These are phyloP conservation scores for Psilocybe subaeruginosa DNA, from an alignment of 768 basidiomycete genomes.

Conservation along the genomic window DNA sequence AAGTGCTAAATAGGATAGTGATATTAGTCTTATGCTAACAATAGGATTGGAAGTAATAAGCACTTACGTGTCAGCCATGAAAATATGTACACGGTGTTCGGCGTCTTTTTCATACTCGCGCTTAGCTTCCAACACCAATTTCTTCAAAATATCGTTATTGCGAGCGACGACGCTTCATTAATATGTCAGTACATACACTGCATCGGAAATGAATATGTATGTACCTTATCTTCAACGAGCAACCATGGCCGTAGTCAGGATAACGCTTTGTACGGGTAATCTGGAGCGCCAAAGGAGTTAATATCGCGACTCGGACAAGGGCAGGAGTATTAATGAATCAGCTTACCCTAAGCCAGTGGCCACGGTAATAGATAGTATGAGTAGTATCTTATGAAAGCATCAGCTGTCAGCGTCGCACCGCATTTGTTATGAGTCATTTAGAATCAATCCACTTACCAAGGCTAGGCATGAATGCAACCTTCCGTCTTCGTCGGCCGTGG, in stretches of 20 bases:
- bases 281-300: conserved; percentile 36
- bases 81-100: conserved; percentile 88
- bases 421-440: conserved; percentile 18
- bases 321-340: conserved; percentile 18
- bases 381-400: conserved; percentile 63
- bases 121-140: conserved; percentile 85
- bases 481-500: conserved; percentile 74
- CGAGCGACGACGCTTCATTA: conserved; percentile 76
- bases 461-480: conserved; percentile 87
- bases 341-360: conserved; percentile 83
- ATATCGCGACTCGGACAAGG: conserved; percentile 8
- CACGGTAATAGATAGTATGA: conserved; percentile 88
- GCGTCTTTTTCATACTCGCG: conserved; percentile 90
- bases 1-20: conserved; percentile 46
- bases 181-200: background rate
- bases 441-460: conserved; percentile 50
- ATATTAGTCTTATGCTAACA: conserved; percentile 10
- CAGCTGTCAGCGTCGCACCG: conserved; percentile 12
- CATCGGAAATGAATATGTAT: background rate
- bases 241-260: conserved; percentile 74
- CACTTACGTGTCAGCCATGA: conserved; percentile 85
- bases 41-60: conserved; percentile 11
- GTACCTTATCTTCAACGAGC: conserved; percentile 81
- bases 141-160: conserved; percentile 86
- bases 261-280: conserved; percentile 81